Conservation (phyloP, 2,329 filamentous ascomycete genomes). For the Apiospora aurea region DNA sequence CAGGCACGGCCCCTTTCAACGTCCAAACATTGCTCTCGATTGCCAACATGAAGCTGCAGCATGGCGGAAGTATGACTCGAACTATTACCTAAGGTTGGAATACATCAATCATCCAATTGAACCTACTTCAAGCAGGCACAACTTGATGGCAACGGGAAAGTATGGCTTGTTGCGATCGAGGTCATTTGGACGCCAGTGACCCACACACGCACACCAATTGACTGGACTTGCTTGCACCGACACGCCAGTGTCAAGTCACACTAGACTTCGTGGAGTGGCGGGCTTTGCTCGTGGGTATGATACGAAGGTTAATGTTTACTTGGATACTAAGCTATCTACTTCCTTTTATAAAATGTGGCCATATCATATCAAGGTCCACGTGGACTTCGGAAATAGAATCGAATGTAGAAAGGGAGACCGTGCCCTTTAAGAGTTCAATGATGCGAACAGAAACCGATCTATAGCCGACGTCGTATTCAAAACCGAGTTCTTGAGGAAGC, state of each 20-base stretch:
- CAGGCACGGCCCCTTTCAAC: not conserved
- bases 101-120: not conserved
- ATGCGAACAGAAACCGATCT: not conserved
- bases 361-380: not conserved
- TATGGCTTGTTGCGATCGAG: too few species aligned
- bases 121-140: not conserved
- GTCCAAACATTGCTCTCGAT: not conserved
- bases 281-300: not conserved
- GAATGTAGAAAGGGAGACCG: not conserved
- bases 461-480: not conserved
- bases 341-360: not conserved
- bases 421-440: not conserved
- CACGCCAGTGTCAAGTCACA: too few species aligned
- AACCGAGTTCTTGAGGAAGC: conserved; percentile 22
- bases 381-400: not conserved
- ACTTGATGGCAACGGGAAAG: too few species aligned
- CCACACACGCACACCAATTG: too few species aligned
- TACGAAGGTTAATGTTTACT: not conserved
- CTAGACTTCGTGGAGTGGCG: not conserved
- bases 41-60: not conserved
- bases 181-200: too few species aligned
- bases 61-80: not conserved
- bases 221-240: too few species aligned
- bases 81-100: too few species aligned
- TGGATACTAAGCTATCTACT: not conserved